These are phyloP conservation scores for Tuctoria greenei DNA, from an alignment of 176 grass and related monocot species.

Conservation along the genomic window DNA sequence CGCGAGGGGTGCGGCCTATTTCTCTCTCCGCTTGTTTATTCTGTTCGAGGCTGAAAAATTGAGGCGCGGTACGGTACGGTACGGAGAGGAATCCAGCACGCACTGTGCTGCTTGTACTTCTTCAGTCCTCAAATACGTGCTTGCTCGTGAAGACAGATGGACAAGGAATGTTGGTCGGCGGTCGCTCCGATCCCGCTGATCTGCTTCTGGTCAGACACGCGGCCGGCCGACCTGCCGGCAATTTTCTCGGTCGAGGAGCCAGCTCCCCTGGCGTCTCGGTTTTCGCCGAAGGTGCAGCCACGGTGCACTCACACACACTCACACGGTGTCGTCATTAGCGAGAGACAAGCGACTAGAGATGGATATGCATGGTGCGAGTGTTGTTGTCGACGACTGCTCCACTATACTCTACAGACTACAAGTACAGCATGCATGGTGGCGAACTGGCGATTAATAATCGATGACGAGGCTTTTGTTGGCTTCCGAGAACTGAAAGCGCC, in stretches of 20 bases:
- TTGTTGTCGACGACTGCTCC: conserved; percentile 8
- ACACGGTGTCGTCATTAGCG: no score
- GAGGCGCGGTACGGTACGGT: no score
- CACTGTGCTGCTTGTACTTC: not conserved
- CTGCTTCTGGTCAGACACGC: conserved; percentile 20
- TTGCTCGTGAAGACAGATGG: not conserved
- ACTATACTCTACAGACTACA: not conserved
- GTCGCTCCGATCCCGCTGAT: not conserved
- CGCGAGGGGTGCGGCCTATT: not conserved
- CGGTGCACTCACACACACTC: not conserved
- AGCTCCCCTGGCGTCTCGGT: not conserved
- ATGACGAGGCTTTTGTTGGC: no score
- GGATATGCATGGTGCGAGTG: no score
- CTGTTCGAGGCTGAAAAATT: no score
- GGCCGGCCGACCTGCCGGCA: conserved; percentile 32
- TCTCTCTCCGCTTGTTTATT: conserved; percentile 1
- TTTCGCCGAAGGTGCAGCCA: conserved; percentile 16
- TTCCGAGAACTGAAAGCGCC: not conserved
- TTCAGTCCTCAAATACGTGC: no score
- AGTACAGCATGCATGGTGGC: not conserved
- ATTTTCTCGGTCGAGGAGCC: not conserved
- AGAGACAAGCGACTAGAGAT: no score
- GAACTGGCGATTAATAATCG: not conserved
- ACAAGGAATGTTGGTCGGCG: conserved; percentile 25
- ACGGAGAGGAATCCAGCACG: no score